Base-by-base conservation (phyloP, 371 early-diverging fungal species). In the Lichtheimia hyalospora region DNA sequence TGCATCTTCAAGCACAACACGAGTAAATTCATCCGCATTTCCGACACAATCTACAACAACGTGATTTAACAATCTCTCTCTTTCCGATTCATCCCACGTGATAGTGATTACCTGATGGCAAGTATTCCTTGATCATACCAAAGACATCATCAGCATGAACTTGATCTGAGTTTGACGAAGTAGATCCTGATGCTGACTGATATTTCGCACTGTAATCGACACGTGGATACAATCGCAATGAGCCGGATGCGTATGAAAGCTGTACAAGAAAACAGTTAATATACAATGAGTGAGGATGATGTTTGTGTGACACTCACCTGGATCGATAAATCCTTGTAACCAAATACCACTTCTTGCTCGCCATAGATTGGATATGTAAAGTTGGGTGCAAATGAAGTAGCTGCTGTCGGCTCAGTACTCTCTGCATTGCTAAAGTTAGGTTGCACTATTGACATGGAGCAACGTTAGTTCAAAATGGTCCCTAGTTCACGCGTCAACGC, bases 321-420 rank as follows among this genome's bases (percentile, higher is more conserved):
- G 61, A 96, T 84, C 23, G 73, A 58, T 55, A 94, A 73, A 43
- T 86, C 84, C 69, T 91, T 92, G 77, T 92, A 96, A 15, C 97
- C 97, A 65, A 89, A 94, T 4, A 92, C 85, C 24, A 87, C 83
- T 65, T 93, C 90, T 46, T 93, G 89, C 51, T 90, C 86, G n/a
- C 96, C 96, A 75, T 92, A 95, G 42, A 96, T 82, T 15, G 92
- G 89, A 69, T 95, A 95, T 4, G 96, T 93, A 66, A 89, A 95
- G 20, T 71, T 79, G 5, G 95, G 95, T 46, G 82, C 79, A 67
- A 89, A 89, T 13, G 64, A 66, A 10, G 49, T 48, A 24, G 63
- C 70, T 15, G 59, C 24, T 4, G 49, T 54, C 3, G 61, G 54
- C 12, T 50, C 66, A 27, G 42, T 27, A 40, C 23, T 34, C 15